phyloP scores from a whole-genome alignment of 1,284 basidiomycete species.

The Lentinus polychrous region DNA sequence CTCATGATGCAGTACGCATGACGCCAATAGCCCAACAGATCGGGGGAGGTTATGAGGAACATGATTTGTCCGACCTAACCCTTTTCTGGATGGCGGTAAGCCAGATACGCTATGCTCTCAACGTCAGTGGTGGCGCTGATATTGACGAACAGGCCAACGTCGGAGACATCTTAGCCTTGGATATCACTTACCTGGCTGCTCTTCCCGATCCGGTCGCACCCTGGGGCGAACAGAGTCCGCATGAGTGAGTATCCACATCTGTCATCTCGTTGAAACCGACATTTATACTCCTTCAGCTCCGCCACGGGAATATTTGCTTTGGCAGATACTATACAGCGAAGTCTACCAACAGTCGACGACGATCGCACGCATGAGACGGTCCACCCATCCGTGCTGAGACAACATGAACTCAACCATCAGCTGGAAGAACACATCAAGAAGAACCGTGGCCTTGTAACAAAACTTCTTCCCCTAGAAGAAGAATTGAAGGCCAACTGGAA shows the following conservation, averaged over 20 bases:
- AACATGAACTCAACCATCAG: slow-evolving; percentile 29
- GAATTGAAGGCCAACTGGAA: slow-evolving; percentile 42
- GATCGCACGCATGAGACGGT: slow-evolving; percentile 52
- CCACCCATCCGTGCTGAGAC: slow-evolving; percentile 52
- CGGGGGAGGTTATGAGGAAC: slow-evolving; percentile 60
- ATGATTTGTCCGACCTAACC: slow-evolving; percentile 61
- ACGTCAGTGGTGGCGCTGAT: slow-evolving; percentile 5
- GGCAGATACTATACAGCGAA: slow-evolving; percentile 35
- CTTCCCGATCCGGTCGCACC: slow-evolving; percentile 44
- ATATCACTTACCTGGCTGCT: slow-evolving; percentile 43
- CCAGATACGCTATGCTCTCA: background rate
- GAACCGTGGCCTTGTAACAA: slow-evolving; percentile 37
- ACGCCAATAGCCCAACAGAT: too few relatives aligned
- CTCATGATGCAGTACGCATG: background rate
- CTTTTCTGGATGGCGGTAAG: slow-evolving; percentile 63
- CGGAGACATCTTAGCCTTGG: slow-evolving; percentile 46
- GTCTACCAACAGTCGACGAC: slow-evolving; percentile 38
- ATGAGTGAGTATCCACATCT: slow-evolving; percentile 39
- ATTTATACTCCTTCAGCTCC: slow-evolving; percentile 31
- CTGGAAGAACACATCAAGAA: slow-evolving; percentile 31
- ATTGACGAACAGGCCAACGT: slow-evolving; percentile 41
- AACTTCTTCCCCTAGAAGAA: slow-evolving; percentile 47
- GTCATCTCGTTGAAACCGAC: slow-evolving; percentile 1
- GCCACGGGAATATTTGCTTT: slow-evolving; percentile 45
- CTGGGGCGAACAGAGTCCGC: slow-evolving; percentile 56